Percentiles rank a stretch among this genome's conserved stretches.
Evolutionary conservation across 2,329 filamentous ascomycete genomes (phyloP).

Genomic region (Colletotrichum gigasporum): DNA sequence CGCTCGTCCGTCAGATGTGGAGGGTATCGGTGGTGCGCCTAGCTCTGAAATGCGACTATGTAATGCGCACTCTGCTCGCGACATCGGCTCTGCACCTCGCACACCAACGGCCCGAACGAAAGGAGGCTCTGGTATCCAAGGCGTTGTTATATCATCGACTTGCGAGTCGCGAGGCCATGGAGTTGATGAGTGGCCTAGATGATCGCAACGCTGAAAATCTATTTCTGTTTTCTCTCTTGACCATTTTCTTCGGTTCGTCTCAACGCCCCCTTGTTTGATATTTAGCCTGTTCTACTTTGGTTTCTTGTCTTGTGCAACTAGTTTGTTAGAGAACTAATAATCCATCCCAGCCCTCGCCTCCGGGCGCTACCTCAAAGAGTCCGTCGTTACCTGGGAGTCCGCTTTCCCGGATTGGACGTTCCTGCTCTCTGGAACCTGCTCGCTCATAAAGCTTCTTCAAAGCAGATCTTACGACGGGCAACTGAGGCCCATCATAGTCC

Average conservation of each 20-base stretch:
- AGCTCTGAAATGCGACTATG: constrained; percentile 55
- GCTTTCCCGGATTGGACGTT: constrained; percentile 43
- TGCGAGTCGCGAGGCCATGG: constrained; percentile 31
- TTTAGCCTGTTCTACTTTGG: background rate
- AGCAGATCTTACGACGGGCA: constrained; percentile 23
- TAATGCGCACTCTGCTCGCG: constrained; percentile 60
- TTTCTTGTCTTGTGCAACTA: background rate
- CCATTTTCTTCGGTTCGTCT: constrained; percentile 42
- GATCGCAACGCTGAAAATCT: constrained; percentile 35
- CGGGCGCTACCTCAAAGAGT: constrained; percentile 40
- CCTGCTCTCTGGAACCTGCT: constrained; percentile 39
- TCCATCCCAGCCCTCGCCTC: constrained; percentile 36
- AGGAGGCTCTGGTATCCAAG: constrained; percentile 45
- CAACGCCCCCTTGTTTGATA: too few relatives aligned
- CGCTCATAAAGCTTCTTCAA: constrained; percentile 37
- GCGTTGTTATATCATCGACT: constrained; percentile 28
- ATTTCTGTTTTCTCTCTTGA: constrained; percentile 43
- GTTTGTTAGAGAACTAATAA: too few relatives aligned
- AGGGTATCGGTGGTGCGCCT: constrained; percentile 55
- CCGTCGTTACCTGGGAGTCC: constrained; percentile 39
- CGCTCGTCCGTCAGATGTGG: constrained; percentile 54
- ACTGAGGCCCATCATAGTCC: constrained; percentile 32
- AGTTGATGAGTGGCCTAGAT: constrained; percentile 30
- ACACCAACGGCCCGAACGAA: constrained; percentile 46
- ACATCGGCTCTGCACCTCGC: constrained; percentile 60